Conservation (phyloP, 2,329 filamentous ascomycete species). For the Colletotrichum tamarilloi region DNA sequence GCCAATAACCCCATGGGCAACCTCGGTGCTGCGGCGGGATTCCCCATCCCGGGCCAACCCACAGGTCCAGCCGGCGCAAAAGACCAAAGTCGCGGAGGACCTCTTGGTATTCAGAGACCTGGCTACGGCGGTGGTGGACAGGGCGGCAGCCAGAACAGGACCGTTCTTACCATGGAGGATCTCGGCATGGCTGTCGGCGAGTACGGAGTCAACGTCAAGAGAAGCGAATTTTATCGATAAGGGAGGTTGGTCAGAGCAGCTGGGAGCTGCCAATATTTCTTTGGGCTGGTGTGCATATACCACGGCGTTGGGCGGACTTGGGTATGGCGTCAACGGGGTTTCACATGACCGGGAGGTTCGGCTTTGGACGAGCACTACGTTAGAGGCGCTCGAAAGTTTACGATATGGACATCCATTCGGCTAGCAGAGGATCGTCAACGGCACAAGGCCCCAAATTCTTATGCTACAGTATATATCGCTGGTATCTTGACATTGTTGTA, state of each 20-base stretch:
- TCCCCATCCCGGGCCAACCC: conserved; percentile 71
- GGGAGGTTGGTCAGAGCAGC: not conserved
- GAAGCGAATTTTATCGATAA: conserved; percentile 94
- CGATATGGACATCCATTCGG: not conserved
- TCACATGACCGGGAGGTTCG: not conserved
- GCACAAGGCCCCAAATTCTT: conserved; percentile 16
- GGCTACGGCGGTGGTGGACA: conserved; percentile 90
- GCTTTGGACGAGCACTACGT: not conserved
- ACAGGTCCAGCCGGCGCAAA: conserved; percentile 67
- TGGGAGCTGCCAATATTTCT: not conserved
- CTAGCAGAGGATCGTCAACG: conserved; percentile 10
- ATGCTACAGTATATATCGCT: conserved; percentile 30
- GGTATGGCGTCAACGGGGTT: conserved; percentile 30
- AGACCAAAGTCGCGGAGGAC: conserved; percentile 67
- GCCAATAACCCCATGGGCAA: conserved; percentile 93
- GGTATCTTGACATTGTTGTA: conserved; percentile 34
- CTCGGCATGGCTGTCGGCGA: conserved; percentile 97
- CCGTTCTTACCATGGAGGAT: conserved; percentile 98
- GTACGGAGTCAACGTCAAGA: conserved; percentile 97
- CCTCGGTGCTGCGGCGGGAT: conserved; percentile 79
- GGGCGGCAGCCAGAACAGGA: conserved; percentile 88
- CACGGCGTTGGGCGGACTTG: conserved; percentile 26
- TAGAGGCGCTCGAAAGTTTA: not conserved
- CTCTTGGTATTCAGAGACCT: conserved; percentile 79
- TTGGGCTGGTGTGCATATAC: conserved; percentile 22